phyloP scores from a whole-genome alignment of 345 rosid genomes.

The Iberis pinnata region DNA sequence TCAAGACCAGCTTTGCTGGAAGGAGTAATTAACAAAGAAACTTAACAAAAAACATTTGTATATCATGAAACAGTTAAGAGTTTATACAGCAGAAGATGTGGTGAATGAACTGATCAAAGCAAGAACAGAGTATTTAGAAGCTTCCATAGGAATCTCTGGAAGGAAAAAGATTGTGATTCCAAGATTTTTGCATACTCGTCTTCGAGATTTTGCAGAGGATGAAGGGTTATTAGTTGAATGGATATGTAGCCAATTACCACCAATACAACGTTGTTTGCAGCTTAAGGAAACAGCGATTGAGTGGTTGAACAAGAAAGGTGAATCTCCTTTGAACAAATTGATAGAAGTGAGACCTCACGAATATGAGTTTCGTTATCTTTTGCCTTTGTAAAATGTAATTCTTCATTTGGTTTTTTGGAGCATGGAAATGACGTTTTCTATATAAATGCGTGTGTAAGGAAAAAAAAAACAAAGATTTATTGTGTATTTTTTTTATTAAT shows the following conservation, averaged over 20 bases:
- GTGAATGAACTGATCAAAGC: slow-evolving; percentile 31
- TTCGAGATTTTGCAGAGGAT: slow-evolving; percentile 28
- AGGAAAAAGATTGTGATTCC: slow-evolving; percentile 29
- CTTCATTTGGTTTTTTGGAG: no score
- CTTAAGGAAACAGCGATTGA: slow-evolving; percentile 26
- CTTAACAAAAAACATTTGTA: not conserved
- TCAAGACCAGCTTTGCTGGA: no score
- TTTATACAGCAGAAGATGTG: slow-evolving; percentile 31
- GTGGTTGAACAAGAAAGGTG: slow-evolving; percentile 24
- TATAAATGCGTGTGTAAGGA: not conserved
- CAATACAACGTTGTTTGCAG: slow-evolving; percentile 29
- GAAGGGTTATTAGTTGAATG: slow-evolving; percentile 27
- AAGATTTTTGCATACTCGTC: slow-evolving; percentile 11
- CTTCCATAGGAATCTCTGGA: slow-evolving; percentile 27
- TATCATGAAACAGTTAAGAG: slow-evolving; percentile 29
- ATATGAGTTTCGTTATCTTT: slow-evolving; percentile 32
- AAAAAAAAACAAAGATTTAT: no score
- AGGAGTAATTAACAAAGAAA: no score
- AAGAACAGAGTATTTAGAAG: slow-evolving; percentile 33
- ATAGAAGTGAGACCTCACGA: slow-evolving; percentile 31
- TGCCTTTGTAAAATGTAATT: slow-evolving; percentile 21
- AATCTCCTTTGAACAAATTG: slow-evolving; percentile 12
- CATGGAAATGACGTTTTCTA: no score
- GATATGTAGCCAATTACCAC: slow-evolving; percentile 32
- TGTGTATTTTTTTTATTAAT: no score